Base-by-base conservation (phyloP, 2,329 filamentous ascomycete genomes). In the Diaporthe humulicola region DNA sequence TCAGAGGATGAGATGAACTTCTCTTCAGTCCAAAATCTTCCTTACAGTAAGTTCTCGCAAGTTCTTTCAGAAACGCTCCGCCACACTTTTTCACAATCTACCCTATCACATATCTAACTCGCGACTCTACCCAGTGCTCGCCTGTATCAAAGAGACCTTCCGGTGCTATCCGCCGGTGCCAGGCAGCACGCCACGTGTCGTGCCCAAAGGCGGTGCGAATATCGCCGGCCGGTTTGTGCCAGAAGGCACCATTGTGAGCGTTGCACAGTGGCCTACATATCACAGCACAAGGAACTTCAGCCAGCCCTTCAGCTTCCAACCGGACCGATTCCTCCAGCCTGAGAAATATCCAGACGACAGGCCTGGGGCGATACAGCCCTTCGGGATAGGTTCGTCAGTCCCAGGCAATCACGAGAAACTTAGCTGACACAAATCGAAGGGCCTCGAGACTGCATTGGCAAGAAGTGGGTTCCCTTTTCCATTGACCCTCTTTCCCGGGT, bases 371-470 rank as follows among this genome's bases (percentile, higher is more conserved):
- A 81, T 87, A 64, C 85, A 89, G 79, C 86, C 88, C 0, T 89
- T 90, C 73, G 84, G 84, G 1, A 71, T 86, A 3, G 87, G 88
- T 52, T 28, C 10, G 48, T 52, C n/a, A 14, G 48, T 14, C n/a
- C n/a, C 9, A 4, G 33, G 33, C 4, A 36, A 4, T 36, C 33
- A 5, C 33, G 4, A 36, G 33, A 4, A 36, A 36, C 4, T 36
- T 36, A 36, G 33, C 33, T 36, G 19, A 38, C 38, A 38, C 38
- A 12, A 38, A 52, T 50, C 14, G 8, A 86, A 3, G 87, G 88
- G 0, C 85, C 88, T 10, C 80, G 88, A 3, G 87, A 88, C 66
- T 90, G 88, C 74, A 82, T 90, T 40, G 88, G 88, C 2, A 82
- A 82, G 75, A 88, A 88, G 86, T 87, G 79, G 79, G 86, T 81